phyloP scores from a whole-genome alignment of 768 basidiomycete species.

The Clathrus columnatus region DNA sequence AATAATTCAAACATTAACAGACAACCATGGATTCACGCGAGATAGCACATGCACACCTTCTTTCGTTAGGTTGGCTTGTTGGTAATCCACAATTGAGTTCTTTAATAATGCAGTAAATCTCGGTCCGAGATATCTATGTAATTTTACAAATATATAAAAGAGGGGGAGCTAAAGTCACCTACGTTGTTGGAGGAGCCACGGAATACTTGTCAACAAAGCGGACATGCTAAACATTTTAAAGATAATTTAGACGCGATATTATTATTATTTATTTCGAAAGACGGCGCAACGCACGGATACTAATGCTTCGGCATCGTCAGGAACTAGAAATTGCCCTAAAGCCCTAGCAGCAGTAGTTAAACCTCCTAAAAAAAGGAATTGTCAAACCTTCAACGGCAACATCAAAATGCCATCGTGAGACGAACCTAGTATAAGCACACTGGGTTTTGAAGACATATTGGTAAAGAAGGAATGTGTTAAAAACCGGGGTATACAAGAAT shows the following conservation, averaged over 20 bases:
- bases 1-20: neutral
- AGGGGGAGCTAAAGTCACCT: constrained; percentile 18
- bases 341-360: constrained; percentile 72
- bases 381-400: neutral
- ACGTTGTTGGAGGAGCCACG: constrained; percentile 68
- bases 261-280: constrained; percentile 14
- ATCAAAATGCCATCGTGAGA: constrained; percentile 7
- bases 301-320: constrained; percentile 54
- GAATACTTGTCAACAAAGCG: constrained; percentile 71
- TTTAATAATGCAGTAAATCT: constrained; percentile 65
- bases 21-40: neutral
- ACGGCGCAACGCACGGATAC: constrained; percentile 50
- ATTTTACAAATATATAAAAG: constrained; percentile 19
- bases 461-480: constrained; percentile 5
- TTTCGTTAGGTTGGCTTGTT: constrained; percentile 72
- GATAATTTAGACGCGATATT: constrained; percentile 11
- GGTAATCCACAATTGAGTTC: constrained; percentile 67
- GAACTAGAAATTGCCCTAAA: constrained; percentile 60
- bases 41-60: constrained; percentile 37
- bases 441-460: constrained; percentile 48
- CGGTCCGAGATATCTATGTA: constrained; percentile 64
- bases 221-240: constrained; percentile 38
- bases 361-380: constrained; percentile 43
- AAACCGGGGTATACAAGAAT: neutral
- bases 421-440: constrained; percentile 71